Base-by-base conservation (phyloP, 176 grass and related monocot genomes). In the Poa annua region DNA sequence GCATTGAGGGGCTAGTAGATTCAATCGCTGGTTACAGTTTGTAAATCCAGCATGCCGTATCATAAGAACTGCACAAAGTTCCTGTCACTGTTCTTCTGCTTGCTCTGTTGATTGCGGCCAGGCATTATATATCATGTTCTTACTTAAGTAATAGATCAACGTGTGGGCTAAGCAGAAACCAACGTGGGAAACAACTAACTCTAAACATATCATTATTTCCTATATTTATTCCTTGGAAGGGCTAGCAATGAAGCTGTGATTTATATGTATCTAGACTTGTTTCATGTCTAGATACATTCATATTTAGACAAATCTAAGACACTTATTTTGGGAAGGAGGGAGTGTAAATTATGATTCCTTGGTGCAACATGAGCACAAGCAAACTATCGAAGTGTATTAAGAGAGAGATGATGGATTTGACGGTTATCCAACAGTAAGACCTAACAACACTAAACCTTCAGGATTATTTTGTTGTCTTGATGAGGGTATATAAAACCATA, bases 331-430 rank as follows among this genome's bases (percentile, higher is more conserved):
- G n/a, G n/a, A n/a, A n/a, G n/a, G n/a, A n/a, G n/a, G n/a, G n/a
- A n/a, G n/a, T n/a, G n/a, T n/a, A 34, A 38, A 67, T 68, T 39
- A 20, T 67, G 34, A 41, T 68, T 41, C 33, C 33, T 11, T 66
- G n/a, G n/a, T 71, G 11, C 39, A 47, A 14, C 66, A 24, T 47
- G 11, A 71, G 67, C 67, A 45, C 39, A 0, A 45, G n/a, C 47
- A 50, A 72, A 73, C 10, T 42, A 32, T 25, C 3, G 4, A 75
- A 69, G 20, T 24, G 11, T 62, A 34, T 49, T 49, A 34, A 68
- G 35, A 67, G 61, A 77, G 10, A 12, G 76, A 66, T 44, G 68
- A 62, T 14, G 68, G 57, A 71, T 72, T 6, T 8, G 71, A 57
- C 8, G 15, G 54, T 11, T 62, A 17, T 17, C 59, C 14, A 50